A percentile compares a stretch with the other conserved stretches of the same genome.
These are phyloP conservation scores for Aristolochia fimbriata DNA, from an alignment of 164 flowering plant species.

Conservation along the genomic window DNA sequence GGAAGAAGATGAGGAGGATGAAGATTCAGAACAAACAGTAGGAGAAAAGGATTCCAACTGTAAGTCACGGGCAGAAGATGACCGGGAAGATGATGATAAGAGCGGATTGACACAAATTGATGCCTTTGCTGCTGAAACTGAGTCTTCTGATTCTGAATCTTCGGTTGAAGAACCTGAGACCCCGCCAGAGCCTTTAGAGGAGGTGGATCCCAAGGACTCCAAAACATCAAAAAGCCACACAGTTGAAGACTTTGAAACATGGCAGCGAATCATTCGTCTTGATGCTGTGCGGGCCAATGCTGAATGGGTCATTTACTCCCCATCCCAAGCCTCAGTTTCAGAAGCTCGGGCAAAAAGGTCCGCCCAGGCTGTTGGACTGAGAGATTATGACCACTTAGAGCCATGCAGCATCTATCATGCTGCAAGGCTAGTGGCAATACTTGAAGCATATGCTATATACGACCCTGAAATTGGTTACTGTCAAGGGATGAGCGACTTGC, in stretches of 20 bases:
- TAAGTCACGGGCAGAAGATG: conserved; percentile 19
- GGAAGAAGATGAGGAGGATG: conserved; percentile 25
- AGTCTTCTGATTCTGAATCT: conserved; percentile 20
- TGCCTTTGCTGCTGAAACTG: conserved; percentile 9
- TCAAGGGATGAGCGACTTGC: conserved; percentile 97
- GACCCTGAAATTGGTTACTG: conserved; percentile 95
- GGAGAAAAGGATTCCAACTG: conserved; percentile 6
- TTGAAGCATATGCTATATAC: conserved; percentile 87
- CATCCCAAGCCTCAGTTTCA: conserved; percentile 57
- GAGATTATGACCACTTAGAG: conserved; percentile 77
- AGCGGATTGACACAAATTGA: conserved; percentile 8
- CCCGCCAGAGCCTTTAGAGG: conserved; percentile 20
- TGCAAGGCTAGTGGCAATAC: conserved; percentile 85
- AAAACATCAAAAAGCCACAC: conserved; percentile 17
- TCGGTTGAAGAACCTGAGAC: conserved; percentile 9
- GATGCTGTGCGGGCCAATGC: conserved; percentile 86
- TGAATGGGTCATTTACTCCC: conserved; percentile 63
- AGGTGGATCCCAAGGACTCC: conserved; percentile 15
- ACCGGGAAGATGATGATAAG: conserved; percentile 18
- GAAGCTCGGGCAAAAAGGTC: conserved; percentile 46
- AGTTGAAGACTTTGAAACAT: conserved; percentile 67
- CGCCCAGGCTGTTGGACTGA: conserved; percentile 76
- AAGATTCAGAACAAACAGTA: conserved; percentile 17
- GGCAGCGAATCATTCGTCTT: conserved; percentile 91
- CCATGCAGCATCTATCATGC: conserved; percentile 74